These are phyloP conservation scores for Cladorrhinum samala DNA, from an alignment of 495 filamentous ascomycete species.

Conservation along the genomic window DNA sequence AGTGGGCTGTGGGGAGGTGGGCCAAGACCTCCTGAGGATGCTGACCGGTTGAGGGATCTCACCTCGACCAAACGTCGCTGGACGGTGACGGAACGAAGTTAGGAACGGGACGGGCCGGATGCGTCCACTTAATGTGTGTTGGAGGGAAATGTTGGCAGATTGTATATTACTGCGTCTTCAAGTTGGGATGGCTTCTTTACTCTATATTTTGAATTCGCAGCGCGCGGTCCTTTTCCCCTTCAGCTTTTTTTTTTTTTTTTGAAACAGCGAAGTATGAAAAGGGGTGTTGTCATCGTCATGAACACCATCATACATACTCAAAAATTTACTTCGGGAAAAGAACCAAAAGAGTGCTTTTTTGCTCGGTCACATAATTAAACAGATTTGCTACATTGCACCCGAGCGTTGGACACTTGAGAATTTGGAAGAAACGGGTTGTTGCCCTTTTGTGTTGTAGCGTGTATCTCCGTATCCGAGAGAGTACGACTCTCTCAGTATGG, in stretches of 20 bases:
- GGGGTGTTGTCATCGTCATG: too few relatives aligned
- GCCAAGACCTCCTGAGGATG: slow-evolving; percentile 31
- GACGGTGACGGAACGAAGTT: slow-evolving; percentile 37
- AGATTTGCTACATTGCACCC: too few relatives aligned
- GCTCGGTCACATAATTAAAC: neutral
- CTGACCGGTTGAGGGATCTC: slow-evolving; percentile 31
- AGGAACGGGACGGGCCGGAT: neutral
- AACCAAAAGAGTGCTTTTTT: neutral
- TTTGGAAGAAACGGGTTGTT: too few relatives aligned
- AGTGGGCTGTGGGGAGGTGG: slow-evolving; percentile 35
- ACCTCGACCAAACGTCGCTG: slow-evolving; percentile 38
- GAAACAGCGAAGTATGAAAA: too few relatives aligned
- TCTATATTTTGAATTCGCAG: neutral
- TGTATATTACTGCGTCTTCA: neutral
- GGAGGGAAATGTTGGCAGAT: neutral
- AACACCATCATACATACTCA: too few relatives aligned
- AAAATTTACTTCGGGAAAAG: neutral
- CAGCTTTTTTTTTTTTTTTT: neutral
- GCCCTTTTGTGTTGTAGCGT: too few relatives aligned
- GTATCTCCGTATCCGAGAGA: neutral
- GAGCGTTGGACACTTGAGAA: too few relatives aligned
- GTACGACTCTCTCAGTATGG: neutral
- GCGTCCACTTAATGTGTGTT: neutral
- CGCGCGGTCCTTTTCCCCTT: neutral
- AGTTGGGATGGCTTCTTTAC: neutral